Evolutionary conservation across 345 rosid species (phyloP).

Genomic region (Brassica rapa): DNA sequence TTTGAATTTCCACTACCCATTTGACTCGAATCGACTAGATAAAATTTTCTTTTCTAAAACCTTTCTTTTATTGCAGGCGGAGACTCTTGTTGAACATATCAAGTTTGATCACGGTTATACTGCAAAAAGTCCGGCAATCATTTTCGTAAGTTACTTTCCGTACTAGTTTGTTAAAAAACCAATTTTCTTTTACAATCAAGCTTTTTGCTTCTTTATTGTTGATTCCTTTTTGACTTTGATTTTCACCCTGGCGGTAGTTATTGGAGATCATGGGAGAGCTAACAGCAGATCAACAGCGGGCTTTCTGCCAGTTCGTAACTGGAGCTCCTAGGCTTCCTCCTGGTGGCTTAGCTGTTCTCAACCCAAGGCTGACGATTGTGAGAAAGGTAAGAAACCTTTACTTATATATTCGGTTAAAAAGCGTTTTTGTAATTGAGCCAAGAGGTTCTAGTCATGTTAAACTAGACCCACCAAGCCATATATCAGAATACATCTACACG

Average conservation of each 20-base stretch:
- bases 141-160: slow-evolving; percentile 54
- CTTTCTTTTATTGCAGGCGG: slow-evolving; percentile 57
- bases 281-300: slow-evolving; percentile 92
- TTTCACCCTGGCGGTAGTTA: slow-evolving; percentile 49
- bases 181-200: neutral
- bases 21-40: neutral
- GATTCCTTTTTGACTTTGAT: slow-evolving; percentile 9
- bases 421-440: neutral
- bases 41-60: neutral
- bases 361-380: slow-evolving; percentile 95
- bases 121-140: slow-evolving; percentile 90
- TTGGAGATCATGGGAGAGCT: slow-evolving; percentile 98
- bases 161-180: neutral
- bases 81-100: slow-evolving; percentile 85
- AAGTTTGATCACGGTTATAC: slow-evolving; percentile 99
- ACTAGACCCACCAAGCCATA: neutral
- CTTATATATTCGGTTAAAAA: neutral
- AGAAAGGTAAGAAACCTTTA: slow-evolving; percentile 66
- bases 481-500: neutral
- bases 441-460: neutral
- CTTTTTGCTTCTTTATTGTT: slow-evolving; percentile 9
- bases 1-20: neutral
- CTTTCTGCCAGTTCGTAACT: slow-evolving; percentile 98
- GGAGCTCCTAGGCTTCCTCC: slow-evolving; percentile 99
- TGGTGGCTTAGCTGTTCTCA: slow-evolving; percentile 93